phyloP scores from a whole-genome alignment of 345 rosid species.

The Syzygium aromaticum region DNA sequence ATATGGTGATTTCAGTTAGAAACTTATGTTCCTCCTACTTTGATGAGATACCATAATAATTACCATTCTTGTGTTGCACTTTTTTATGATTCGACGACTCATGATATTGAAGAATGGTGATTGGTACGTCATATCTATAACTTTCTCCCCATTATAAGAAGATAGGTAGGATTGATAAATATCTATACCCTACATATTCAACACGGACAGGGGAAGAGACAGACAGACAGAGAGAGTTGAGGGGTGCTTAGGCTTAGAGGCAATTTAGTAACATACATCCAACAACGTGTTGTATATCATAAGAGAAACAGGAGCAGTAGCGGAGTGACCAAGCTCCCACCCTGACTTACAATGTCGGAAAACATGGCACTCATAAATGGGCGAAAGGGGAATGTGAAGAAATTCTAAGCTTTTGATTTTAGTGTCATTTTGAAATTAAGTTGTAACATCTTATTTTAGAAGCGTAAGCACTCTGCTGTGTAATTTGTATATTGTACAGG shows the following conservation, averaged over 20 bases:
- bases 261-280: background rate
- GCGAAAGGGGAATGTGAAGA: background rate
- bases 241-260: background rate
- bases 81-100: background rate
- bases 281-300: background rate
- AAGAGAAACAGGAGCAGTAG: background rate
- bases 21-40: too few species aligned
- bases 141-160: background rate
- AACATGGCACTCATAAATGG: too few species aligned
- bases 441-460: background rate
- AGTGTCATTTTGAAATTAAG: background rate
- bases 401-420: background rate
- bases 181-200: background rate
- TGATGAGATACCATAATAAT: too few species aligned
- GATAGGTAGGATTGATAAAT: background rate
- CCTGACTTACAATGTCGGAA: too few species aligned
- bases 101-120: background rate
- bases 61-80: background rate
- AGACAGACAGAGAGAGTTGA: background rate
- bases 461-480: background rate
- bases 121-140: background rate
- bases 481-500: background rate
- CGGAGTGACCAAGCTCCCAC: background rate
- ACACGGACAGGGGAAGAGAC: background rate
- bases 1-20: too few species aligned